phyloP scores from a whole-genome alignment of 495 filamentous ascomycete genomes.

The Thozetella sp. region DNA sequence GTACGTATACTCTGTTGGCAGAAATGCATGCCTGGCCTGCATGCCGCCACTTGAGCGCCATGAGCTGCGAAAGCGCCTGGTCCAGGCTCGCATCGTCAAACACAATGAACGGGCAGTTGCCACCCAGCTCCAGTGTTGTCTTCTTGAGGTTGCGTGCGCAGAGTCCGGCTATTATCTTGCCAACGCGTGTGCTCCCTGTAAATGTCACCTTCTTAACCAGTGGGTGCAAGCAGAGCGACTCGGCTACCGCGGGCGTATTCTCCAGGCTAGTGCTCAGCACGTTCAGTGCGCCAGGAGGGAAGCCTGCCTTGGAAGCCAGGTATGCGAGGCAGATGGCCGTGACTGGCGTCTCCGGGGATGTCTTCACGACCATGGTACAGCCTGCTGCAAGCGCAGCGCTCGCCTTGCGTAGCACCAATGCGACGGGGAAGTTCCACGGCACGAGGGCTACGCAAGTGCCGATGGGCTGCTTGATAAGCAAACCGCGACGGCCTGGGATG shows the following conservation, averaged over 20 bases:
- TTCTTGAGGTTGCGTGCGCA: conserved; percentile 66
- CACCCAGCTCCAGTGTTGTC: conserved; percentile 71
- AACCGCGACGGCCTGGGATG: conserved; percentile 60
- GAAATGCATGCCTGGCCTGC: conserved; percentile 76
- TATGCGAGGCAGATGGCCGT: conserved; percentile 57
- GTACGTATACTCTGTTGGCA: conserved; percentile 73
- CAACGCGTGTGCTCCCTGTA: conserved; percentile 54
- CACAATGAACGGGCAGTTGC: conserved; percentile 74
- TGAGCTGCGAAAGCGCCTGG: conserved; percentile 48
- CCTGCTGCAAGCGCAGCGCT: conserved; percentile 71
- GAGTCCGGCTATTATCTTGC: conserved; percentile 10
- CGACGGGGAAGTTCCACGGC: conserved; percentile 65
- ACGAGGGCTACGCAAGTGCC: conserved; percentile 53
- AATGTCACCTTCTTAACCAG: conserved; percentile 74
- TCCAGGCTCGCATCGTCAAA: conserved; percentile 75
- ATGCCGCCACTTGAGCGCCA: conserved; percentile 67
- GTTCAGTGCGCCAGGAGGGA: conserved; percentile 62
- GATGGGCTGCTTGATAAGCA: conserved; percentile 70
- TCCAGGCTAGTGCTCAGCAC: conserved; percentile 61
- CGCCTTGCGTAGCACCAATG: conserved; percentile 71
- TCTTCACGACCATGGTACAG: conserved; percentile 69
- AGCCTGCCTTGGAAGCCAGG: conserved; percentile 59
- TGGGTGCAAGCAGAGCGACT: conserved; percentile 65
- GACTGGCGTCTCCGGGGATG: conserved; percentile 67
- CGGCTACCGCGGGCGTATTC: conserved; percentile 65